These are phyloP conservation scores for Melastoma candidum DNA, from an alignment of 441 rosid species.

Conservation along the genomic window DNA sequence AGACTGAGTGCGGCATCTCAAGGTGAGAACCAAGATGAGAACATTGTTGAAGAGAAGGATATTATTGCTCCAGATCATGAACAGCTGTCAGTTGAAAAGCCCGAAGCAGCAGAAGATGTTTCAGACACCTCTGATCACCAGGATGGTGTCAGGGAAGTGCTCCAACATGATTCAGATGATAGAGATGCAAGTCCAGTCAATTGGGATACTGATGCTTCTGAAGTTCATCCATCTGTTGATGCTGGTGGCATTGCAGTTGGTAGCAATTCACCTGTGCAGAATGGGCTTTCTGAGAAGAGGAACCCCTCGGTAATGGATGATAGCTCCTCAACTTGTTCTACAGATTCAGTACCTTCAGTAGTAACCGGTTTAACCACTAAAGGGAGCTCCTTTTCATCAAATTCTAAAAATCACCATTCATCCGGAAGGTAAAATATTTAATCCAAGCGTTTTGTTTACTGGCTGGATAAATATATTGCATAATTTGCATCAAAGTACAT, in stretches of 20 bases:
- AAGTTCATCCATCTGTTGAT: constrained; percentile 49
- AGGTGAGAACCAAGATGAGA: constrained; percentile 37
- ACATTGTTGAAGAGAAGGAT: constrained; percentile 31
- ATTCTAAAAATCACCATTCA: constrained; percentile 40
- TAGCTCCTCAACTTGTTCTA: constrained; percentile 96
- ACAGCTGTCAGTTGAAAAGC: constrained; percentile 41
- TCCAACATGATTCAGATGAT: constrained; percentile 73
- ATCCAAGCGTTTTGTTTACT: neutral
- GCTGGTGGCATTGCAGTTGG: constrained; percentile 38
- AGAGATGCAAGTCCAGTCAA: constrained; percentile 59
- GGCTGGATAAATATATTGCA: neutral
- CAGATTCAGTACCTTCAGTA: constrained; percentile 78
- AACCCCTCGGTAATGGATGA: constrained; percentile 59
- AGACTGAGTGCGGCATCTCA: constrained; percentile 22
- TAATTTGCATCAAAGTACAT: constrained; percentile 11
- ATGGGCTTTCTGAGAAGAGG: constrained; percentile 55
- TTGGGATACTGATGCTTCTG: constrained; percentile 84
- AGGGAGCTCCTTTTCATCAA: constrained; percentile 37
- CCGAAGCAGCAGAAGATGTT: constrained; percentile 51
- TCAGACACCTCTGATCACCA: constrained; percentile 69
- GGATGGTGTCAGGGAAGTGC: constrained; percentile 49
- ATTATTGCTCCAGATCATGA: constrained; percentile 29
- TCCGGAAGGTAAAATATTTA: constrained; percentile 49
- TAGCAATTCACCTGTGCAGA: constrained; percentile 47
- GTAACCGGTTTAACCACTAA: constrained; percentile 49